Conservation (phyloP, 768 basidiomycete genomes). For the Boletus reticulatus region DNA sequence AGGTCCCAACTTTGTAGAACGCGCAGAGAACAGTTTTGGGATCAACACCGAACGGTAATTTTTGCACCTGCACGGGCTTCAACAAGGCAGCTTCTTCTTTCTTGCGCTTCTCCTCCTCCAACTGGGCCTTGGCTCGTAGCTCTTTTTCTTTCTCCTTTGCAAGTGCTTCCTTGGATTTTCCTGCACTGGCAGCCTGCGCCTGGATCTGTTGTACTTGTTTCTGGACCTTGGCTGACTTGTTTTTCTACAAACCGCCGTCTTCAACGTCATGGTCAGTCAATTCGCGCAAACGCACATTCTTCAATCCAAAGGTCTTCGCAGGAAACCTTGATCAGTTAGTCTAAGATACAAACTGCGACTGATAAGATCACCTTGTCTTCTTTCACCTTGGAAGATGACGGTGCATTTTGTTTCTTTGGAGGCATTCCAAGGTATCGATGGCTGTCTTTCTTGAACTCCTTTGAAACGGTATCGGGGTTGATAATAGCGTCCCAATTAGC, state of each 20-base stretch:
- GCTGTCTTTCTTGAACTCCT: neutral
- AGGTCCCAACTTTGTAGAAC: slow-evolving; percentile 89
- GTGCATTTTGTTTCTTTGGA: slow-evolving; percentile 68
- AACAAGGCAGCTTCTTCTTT: slow-evolving; percentile 86
- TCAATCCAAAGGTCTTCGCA: slow-evolving; percentile 80
- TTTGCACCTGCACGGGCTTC: slow-evolving; percentile 77
- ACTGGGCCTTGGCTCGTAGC: slow-evolving; percentile 67
- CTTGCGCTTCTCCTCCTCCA: slow-evolving; percentile 77
- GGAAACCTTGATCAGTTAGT: slow-evolving; percentile 30
- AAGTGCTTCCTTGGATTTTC: slow-evolving; percentile 76
- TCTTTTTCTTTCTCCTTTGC: slow-evolving; percentile 88
- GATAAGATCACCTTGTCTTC: slow-evolving; percentile 69
- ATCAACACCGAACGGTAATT: slow-evolving; percentile 93
- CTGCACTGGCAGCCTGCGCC: slow-evolving; percentile 66
- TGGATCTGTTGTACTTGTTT: slow-evolving; percentile 79
- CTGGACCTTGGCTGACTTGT: slow-evolving; percentile 92
- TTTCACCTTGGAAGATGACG: slow-evolving; percentile 66
- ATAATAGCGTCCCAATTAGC: neutral
- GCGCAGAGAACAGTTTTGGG: slow-evolving; percentile 93
- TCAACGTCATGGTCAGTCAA: slow-evolving; percentile 6
- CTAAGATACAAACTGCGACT: slow-evolving; percentile 6
- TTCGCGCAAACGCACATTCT: slow-evolving; percentile 57
- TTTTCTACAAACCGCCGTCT: slow-evolving; percentile 60
- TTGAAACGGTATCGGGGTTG: neutral
- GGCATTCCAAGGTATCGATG: slow-evolving; percentile 49